A percentile compares a stretch with the other conserved stretches of the same genome.
Conservation (phyloP, 345 rosid species). For the Passiflora organensis region DNA sequence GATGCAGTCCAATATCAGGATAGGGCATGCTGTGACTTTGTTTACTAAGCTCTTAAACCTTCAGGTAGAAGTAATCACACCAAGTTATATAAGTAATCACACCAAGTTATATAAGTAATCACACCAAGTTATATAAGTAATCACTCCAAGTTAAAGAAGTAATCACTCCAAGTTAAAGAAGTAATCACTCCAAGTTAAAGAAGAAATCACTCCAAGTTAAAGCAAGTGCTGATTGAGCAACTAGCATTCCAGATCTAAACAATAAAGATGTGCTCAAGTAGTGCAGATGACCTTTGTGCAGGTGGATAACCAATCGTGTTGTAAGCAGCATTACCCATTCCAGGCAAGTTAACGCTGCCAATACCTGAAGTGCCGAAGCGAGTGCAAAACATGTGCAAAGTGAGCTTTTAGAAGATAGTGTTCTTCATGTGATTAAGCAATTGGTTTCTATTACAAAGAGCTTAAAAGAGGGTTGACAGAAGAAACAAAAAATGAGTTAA, state of each 20-base stretch:
- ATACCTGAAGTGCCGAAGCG: constrained; percentile 95
- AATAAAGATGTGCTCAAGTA: constrained; percentile 59
- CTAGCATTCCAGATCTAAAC: constrained; percentile 34
- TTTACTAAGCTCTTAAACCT: constrained; percentile 30
- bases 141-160: constrained; percentile 16
- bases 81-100: constrained; percentile 19
- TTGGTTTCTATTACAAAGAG: constrained; percentile 19
- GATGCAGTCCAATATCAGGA: constrained; percentile 22
- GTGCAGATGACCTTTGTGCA: constrained; percentile 96
- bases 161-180: too few species aligned
- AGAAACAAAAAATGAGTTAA: too few species aligned
- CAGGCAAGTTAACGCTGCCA: constrained; percentile 89
- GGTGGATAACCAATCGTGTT: constrained; percentile 85
- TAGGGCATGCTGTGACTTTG: constrained; percentile 31
- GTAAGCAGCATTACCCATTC: constrained; percentile 84
- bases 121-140: constrained; percentile 19
- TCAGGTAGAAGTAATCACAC: constrained; percentile 25
- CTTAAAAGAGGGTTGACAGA: constrained; percentile 2
- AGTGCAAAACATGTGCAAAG: constrained; percentile 90
- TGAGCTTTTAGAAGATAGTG: constrained; percentile 67
- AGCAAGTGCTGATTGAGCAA: constrained; percentile 34
- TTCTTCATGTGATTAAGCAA: constrained; percentile 44
- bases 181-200: too few species aligned
- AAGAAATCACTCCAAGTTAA: constrained; percentile 5
- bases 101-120: constrained; percentile 18